Base-by-base conservation (phyloP, 352 stramenopile species). In the Achlya hypogyna region DNA sequence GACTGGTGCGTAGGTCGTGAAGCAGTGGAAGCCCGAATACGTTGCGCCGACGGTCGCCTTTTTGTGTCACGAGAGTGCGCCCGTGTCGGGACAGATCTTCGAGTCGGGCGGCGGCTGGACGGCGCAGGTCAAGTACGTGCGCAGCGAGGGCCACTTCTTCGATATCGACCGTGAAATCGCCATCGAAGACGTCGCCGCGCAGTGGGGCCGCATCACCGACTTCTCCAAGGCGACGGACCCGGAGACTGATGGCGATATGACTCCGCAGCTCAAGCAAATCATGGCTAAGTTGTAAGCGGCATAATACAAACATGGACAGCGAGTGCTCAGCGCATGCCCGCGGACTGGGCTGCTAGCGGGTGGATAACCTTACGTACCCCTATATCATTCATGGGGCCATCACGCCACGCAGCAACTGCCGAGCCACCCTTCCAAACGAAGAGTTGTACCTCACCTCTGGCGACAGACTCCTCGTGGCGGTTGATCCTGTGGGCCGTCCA, bases 1-100 rank as follows among this genome's bases (percentile, higher is more conserved):
- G 22, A 45, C 3, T 9, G 38, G 38, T 9, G 14, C 2, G 10
- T 67, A 67, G 60, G 72, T 93, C 31, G 79, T 95, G 54, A 74
- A 87, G 27, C 80, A 81, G 56, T 91, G 87, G 78, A 93, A 91
- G 75, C 89, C 88, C 8, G 89, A 96, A 70, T 93, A 91, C 69
- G 87, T 96, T 5, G 86, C 88, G 8, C 89, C 89, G 28, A 90
- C 83, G 25, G 84, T 96, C 62, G 86, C 75, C 28, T 96, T 82
- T 75, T 72, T 96, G 31, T 88, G 79, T 69, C 87, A 96, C 72
- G 87, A 95, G 64, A 87, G 77, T 14, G 84, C 87, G 51, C 76
- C 81, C 12, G 80, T 74, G 64, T 84, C 76, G 23, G 88, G 87
- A 70, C 78, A 78, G 58, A 81, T 93, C 69, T 93, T 94, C 60